Evolutionary conservation across 352 stramenopile genomes (phyloP), one percentile per base, ranked within the genome.

Genomic region (Thraustotheca clavata): DNA sequence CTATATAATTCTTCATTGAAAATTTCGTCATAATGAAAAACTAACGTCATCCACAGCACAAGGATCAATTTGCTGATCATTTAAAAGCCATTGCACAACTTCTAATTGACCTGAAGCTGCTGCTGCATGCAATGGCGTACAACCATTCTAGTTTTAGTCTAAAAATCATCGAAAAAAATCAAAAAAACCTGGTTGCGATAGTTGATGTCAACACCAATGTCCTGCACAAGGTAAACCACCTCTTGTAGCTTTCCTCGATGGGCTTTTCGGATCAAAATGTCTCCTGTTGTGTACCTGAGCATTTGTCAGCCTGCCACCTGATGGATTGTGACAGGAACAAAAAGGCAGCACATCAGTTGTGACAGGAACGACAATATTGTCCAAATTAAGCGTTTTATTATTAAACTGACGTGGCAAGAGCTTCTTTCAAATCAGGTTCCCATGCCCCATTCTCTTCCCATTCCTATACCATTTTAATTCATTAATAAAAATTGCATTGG

Each of bases 181-280:
- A 20, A 26, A 12, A 22, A 22, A 36, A 83, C 84, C 81, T 91
- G 79, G 71, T 94, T 94, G 70, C 80, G 73, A 76, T 89, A 94
- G 66, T 91, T 94, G 67, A 94, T 72, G 68, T 94, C 84, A 29
- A 84, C 79, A 47, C 82, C 75, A 48, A 91, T 71, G 33, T 86
- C 76, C 36, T 91, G 71, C 26, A 94, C 65, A 40, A 94, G 73
- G 66, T 87, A 84, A 34, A 79, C 71, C 34, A 91, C 71, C 67
- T 94, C 84, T 60, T 86, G 75, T 35, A 90, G 73, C 71, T 94
- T 94, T 27, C 84, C 84, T 49, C 84, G 82, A 62, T 94, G 83
- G 34, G 80, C 78, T 62, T 94, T 94, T 62, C 82, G 89, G 46
- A 91, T 87, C 39, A 94, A 73, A 60, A 94, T 81, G 67, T 94